Base-by-base conservation (phyloP, 371 early-diverging fungal genomes). In the Lichtheimia ornata region DNA sequence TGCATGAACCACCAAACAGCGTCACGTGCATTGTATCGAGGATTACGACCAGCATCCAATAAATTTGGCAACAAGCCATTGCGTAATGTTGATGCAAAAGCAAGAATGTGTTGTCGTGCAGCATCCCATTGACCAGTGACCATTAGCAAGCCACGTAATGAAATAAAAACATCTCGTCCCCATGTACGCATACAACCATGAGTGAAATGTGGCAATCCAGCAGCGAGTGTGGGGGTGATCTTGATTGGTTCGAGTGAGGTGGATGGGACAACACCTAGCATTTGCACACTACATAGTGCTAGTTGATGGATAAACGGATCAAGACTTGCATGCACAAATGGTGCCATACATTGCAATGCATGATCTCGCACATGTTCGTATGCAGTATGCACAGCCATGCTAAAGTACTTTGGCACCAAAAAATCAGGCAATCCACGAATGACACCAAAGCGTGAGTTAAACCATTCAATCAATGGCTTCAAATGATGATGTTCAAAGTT, bases 141-240 rank as follows among this genome's bases (percentile, higher is more conserved):
- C 62, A 97, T 65, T 44, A 95, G 77, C 43, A 95, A 69, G 2
- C 99, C 99, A 7, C 89, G 86, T 15, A 98, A 74, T 13, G 94
- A 81, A 54, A 99, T 94, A 69, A 96, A 96, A 17, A 95, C 90
- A 79, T 99, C 99, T 30, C 99, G 90, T 5, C 99, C 99, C 99
- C 99, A 99, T 63, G 93, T 91, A 40, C 99, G 86, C 96, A 97
- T 97, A 66, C 93, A 91, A n/a, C 84, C 81, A 2, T 84, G 85
- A 2, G 96, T 83, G 61, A 99, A 99, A 62, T 97, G 98, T n/a
- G 97, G 94, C 40, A 99, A 79, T 3, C 99, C 99, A 5, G 99
- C 99, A 22, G 98, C 96, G 57, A 97, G 77, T 41, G 85, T 84
- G 1, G 91, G 82, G 0, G 72, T 73, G 12, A 62, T 57, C 43